Base-by-base conservation (phyloP, 1,284 basidiomycete genomes). In the Leccinum subrobustum region DNA sequence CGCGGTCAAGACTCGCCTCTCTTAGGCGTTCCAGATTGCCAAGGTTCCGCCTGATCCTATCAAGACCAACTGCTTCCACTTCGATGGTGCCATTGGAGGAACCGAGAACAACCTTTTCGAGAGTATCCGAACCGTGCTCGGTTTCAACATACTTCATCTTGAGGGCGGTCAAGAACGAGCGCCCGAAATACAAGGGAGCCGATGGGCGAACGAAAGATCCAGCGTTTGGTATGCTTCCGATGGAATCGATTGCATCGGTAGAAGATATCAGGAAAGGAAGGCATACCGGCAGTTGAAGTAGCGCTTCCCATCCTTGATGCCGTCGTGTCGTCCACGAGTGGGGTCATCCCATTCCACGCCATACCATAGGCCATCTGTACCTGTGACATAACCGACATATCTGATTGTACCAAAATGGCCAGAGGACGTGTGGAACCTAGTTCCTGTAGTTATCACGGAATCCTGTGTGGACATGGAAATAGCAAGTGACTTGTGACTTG, bases 291-390 rank as follows among this genome's bases (percentile, higher is more conserved):
- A 92, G 53, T 76, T 71, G 72, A 98, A 99, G 75, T 97, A 96
- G 37, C 80, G 81, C 59, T 79, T 83, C 37, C 87, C 91, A 65
- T 92, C 87, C 73, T 91, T 92, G 59, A 80, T 73, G 11, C 96
- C 96, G 66, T 89, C 85, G 72, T 98, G 95, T 75, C 92, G 96
- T 27, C 96, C 96, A 57, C 92, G 83, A 1, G 72, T 62, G 5
- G 88, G 81, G 69, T 95, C 88, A 70, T 99, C 96, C 93, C 96
- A 99, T 77, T 98, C 96, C 56, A 98, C 83, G 12, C 96, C 96
- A 4, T 96, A 82, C 96, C 96, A 99, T 14, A 76, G 67, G 9
- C 91, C 92, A 7, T 75, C 71, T 0, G 91, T 86, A 18, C 83
- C 83, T 14, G 85, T 77, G 14, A 96, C 86, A 1, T 75, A 65